Percentiles rank a stretch among this genome's conserved stretches.
Conservation (phyloP, 179 eudicot genomes). For the Monotropa hypopitys region DNA sequence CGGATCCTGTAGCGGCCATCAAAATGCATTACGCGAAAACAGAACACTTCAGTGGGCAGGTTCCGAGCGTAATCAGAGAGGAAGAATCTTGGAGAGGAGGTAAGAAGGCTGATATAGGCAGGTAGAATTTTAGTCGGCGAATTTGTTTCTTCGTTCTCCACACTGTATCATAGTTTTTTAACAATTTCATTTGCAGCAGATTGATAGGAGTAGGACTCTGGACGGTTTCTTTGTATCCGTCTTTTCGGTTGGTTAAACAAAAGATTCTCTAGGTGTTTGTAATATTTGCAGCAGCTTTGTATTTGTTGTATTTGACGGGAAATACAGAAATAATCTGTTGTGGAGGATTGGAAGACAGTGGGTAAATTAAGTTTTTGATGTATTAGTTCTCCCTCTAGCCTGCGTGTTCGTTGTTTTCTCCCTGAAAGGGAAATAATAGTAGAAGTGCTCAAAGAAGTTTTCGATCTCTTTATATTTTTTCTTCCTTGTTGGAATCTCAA, state of each 20-base stretch:
- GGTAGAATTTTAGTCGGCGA: conserved; percentile 32
- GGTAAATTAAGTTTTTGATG: conserved; percentile 6
- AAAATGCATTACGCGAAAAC: conserved; percentile 48
- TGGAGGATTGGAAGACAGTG: conserved; percentile 7
- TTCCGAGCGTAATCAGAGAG: conserved; percentile 22
- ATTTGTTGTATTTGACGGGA: conserved; percentile 18
- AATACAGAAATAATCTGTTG: conserved; percentile 14
- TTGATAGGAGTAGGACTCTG: conserved; percentile 17
- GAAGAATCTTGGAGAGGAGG: conserved; percentile 54
- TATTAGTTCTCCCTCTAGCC: neutral
- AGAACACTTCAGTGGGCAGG: conserved; percentile 19
- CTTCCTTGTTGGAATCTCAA: too few species aligned
- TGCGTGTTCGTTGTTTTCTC: neutral
- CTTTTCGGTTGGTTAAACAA: conserved; percentile 12
- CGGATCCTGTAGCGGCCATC: conserved; percentile 79
- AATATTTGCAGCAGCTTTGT: conserved; percentile 14
- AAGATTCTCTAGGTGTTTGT: conserved; percentile 17
- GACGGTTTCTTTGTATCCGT: conserved; percentile 1
- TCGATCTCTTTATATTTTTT: neutral
- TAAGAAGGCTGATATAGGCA: conserved; percentile 46
- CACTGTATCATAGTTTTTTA: conserved; percentile 28
- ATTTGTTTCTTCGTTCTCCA: conserved; percentile 14
- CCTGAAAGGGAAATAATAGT: neutral
- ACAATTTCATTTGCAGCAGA: conserved; percentile 10
- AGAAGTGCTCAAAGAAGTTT: too few species aligned